phyloP scores from a whole-genome alignment of 116 monocot genomes.

The Posidonia oceanica region DNA sequence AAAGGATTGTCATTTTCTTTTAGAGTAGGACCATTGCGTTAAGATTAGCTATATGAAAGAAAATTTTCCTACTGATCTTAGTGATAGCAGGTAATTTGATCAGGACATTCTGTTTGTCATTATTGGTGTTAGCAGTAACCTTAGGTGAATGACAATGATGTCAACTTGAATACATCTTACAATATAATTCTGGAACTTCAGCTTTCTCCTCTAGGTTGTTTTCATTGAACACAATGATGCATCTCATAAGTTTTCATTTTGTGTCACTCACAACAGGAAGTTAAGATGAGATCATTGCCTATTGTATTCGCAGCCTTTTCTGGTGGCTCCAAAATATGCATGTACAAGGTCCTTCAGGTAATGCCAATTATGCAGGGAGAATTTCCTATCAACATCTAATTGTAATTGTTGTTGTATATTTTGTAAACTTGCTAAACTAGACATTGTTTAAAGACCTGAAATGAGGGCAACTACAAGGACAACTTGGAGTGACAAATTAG shows the following conservation, averaged over 20 bases:
- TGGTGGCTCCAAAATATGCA: conserved; percentile 83
- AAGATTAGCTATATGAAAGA: no score
- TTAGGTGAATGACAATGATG: no score
- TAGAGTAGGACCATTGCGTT: no score
- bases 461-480: no score
- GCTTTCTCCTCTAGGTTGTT: conserved; percentile 3
- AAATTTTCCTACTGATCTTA: no score
- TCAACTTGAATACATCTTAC: background rate
- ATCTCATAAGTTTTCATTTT: background rate
- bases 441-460: no score
- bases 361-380: background rate
- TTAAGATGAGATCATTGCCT: conserved; percentile 48
- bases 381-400: background rate
- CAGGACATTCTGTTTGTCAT: no score
- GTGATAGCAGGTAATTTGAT: no score
- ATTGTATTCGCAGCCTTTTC: conserved; percentile 74
- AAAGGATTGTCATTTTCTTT: background rate
- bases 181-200: conserved; percentile 5
- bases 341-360: conserved; percentile 91
- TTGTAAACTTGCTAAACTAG: no score
- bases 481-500: no score
- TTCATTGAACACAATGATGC: background rate
- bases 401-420: no score
- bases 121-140: no score
- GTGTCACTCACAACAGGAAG: conserved; percentile 45